phyloP scores from a whole-genome alignment of 345 rosid genomes.

The Acer campestre region DNA sequence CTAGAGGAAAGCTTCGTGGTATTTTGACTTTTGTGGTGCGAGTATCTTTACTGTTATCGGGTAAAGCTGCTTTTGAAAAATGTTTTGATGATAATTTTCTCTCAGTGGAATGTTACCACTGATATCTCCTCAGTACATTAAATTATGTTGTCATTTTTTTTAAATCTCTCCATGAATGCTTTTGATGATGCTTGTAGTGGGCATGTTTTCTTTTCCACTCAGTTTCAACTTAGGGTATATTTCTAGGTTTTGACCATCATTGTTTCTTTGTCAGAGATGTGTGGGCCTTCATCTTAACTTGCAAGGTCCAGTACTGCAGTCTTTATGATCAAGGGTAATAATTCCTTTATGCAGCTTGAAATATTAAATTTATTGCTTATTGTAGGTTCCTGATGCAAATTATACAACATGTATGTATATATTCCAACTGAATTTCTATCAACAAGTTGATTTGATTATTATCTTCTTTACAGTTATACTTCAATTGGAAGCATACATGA shows the following conservation, averaged over 20 bases:
- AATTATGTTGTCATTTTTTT: background rate
- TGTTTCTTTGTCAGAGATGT: conserved; percentile 72
- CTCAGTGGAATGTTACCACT: background rate
- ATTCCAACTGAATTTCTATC: conserved; percentile 9
- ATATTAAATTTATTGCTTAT: conserved; percentile 7
- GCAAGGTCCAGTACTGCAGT: conserved; percentile 94
- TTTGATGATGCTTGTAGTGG: background rate
- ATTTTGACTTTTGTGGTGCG: background rate
- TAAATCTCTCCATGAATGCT: background rate
- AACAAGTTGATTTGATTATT: conserved; percentile 6
- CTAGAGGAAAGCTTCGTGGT: background rate
- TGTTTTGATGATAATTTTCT: background rate
- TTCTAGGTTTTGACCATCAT: conserved; percentile 21
- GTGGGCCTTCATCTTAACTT: conserved; percentile 91
- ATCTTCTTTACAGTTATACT: conserved; percentile 64
- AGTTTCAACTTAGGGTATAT: conserved; percentile 14
- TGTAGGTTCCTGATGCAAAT: conserved; percentile 11
- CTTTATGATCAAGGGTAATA: conserved; percentile 96
- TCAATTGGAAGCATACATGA: conserved; percentile 96
- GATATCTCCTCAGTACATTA: background rate
- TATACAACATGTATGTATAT: background rate
- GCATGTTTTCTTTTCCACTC: background rate
- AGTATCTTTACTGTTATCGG: background rate
- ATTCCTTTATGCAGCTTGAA: conserved; percentile 26
- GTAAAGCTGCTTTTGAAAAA: background rate